Evolutionary conservation across 257 asterid genomes (phyloP).

Genomic region (Nicotiana otophora): DNA sequence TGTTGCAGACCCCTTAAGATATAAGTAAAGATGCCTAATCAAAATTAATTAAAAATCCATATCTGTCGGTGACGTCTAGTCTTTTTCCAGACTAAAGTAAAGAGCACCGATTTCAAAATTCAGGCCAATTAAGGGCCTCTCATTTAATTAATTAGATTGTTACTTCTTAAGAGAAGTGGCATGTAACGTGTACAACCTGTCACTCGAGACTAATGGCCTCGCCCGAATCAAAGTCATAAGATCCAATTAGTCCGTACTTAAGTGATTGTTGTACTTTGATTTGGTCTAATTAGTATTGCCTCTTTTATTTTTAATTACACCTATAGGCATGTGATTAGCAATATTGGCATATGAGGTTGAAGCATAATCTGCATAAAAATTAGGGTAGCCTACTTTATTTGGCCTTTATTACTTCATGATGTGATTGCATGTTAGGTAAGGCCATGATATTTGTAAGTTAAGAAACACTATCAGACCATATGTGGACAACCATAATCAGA

Average conservation of each 20-base stretch:
- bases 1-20: neutral
- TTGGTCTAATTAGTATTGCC: neutral
- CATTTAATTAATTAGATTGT: neutral
- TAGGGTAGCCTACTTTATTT: neutral
- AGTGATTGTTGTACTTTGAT: neutral
- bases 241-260: neutral
- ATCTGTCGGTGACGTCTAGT: neutral
- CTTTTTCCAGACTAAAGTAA: neutral
- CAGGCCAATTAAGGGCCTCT: neutral
- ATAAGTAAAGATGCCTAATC: neutral
- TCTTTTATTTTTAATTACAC: neutral
- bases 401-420: neutral
- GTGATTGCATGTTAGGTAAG: neutral
- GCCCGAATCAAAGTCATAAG: neutral
- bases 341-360: neutral
- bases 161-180: neutral
- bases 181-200: slow-evolving; percentile 6
- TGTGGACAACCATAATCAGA: neutral
- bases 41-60: neutral
- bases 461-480: neutral
- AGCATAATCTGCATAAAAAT: slow-evolving; percentile 1
- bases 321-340: neutral
- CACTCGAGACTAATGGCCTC: neutral
- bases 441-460: neutral
- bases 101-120: neutral